Evolutionary conservation across 2,329 filamentous ascomycete species (phyloP), one percentile per base, ranked within the genome.

Genomic region (Nemania bipapillata): DNA sequence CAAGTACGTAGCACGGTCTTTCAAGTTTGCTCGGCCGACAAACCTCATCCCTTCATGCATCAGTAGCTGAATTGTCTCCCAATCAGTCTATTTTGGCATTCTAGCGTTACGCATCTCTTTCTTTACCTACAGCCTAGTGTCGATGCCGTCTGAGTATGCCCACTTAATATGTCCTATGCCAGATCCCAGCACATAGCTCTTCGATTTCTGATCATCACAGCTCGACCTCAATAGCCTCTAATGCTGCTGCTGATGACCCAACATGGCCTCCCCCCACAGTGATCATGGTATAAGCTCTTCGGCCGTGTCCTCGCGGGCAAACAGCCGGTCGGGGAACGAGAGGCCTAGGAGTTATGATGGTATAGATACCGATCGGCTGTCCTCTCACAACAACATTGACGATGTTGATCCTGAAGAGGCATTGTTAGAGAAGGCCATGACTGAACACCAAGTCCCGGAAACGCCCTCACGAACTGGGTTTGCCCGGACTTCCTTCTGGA

Each of bases 401-500:
- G 76, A 79, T 26, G 76, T 78, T 22, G 75, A 71, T 28, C 75
- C 81, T 54, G 81, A 81, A 45, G 81, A 80, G 59, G 77, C 83
- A 9, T 76, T 86, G 47, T 69, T 80, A 37, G 75, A 77, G 64
- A 78, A 78, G 67, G 69, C 74, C n/a, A 65, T 72, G 28, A 66
- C 71, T n/a, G 78, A 80, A 49, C 77, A 81, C 68, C 63, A 77
- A 6, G 74, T 60, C 12, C 66, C 55, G 28, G 67, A 80, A 69
- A 78, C 80, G 12, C 68, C 79, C 8, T 73, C 78, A 37, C 77
- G 80, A 68, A 69, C 76, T 37, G 79, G 79, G 17, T 80, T 83
- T 55, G 73, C 73, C 30, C 79, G 81, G 45, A 80, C 82, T 3
- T 64, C 86, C 22, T 77, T 84, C 61, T 90, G 88, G 88, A 89